Evolutionary conservation across 257 asterid species (phyloP).

Genomic region (Nicotiana otophora): DNA sequence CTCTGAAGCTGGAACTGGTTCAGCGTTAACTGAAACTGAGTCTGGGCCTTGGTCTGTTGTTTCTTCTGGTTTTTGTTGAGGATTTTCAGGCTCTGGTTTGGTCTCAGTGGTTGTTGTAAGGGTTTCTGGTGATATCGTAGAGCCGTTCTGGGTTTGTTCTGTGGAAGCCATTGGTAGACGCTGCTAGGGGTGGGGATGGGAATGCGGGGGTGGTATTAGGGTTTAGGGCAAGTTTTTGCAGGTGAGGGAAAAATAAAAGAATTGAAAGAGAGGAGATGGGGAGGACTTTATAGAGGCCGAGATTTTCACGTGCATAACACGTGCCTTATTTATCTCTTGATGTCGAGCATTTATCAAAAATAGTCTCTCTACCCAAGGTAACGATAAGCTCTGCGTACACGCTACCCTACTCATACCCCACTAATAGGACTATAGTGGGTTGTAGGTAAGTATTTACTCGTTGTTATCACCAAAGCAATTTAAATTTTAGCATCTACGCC

Average conservation of each 20-base stretch:
- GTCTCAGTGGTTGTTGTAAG: not conserved
- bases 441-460: too few species aligned
- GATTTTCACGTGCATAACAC: not conserved
- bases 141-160: constrained; percentile 18
- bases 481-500: too few species aligned
- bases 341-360: too few species aligned
- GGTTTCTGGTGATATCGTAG: not conserved
- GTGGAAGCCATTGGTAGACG: constrained; percentile 17
- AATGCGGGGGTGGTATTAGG: not conserved
- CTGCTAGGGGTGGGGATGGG: not conserved
- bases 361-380: too few species aligned
- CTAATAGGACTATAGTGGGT: too few species aligned
- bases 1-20: not conserved
- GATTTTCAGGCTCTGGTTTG: not conserved
- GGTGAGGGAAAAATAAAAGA: not conserved
- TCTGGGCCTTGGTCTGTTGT: not conserved
- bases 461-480: too few species aligned
- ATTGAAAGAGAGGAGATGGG: not conserved
- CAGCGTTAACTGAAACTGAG: not conserved
- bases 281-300: not conserved
- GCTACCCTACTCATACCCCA: too few species aligned
- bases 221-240: not conserved
- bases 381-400: too few species aligned
- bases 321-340: too few species aligned
- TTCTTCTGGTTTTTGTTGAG: constrained; percentile 1